Conservation (phyloP, 1,284 basidiomycete genomes). For the Caloboletus firmus region DNA sequence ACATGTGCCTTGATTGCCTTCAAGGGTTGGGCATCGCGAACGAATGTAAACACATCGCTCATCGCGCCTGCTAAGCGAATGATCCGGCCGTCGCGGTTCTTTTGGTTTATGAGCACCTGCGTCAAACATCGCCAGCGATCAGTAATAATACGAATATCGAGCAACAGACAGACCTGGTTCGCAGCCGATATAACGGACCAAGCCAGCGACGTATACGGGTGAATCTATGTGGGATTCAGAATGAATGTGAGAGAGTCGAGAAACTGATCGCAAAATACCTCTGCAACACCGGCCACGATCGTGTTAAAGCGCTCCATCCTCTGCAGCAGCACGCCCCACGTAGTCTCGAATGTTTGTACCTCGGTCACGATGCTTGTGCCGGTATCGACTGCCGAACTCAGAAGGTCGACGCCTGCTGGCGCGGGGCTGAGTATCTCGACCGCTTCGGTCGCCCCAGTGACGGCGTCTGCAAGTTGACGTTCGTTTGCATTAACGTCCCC, state of each 20-base stretch:
- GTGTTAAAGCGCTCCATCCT: neutral
- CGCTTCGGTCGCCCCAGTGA: neutral
- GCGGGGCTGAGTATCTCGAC: too few species aligned
- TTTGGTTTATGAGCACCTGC: slow-evolving; percentile 1
- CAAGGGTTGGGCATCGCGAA: neutral
- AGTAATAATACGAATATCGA: neutral
- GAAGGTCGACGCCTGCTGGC: neutral
- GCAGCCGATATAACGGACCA: slow-evolving; percentile 3
- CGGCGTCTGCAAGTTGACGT: neutral
- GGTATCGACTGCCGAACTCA: neutral
- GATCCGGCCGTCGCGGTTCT: neutral
- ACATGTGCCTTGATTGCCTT: neutral
- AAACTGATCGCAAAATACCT: neutral
- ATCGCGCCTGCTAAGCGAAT: neutral
- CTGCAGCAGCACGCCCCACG: neutral
- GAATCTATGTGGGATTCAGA: neutral
- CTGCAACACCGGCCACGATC: neutral
- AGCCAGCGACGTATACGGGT: slow-evolving; percentile 5
- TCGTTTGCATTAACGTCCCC: neutral
- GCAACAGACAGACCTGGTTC: neutral
- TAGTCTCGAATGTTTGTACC: neutral
- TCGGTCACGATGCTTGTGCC: neutral
- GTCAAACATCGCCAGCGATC: neutral
- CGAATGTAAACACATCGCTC: slow-evolving; percentile 1
- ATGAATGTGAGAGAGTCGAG: neutral